phyloP scores from a whole-genome alignment of 163 green algal genomes.

The Scenedesmus sp. region DNA sequence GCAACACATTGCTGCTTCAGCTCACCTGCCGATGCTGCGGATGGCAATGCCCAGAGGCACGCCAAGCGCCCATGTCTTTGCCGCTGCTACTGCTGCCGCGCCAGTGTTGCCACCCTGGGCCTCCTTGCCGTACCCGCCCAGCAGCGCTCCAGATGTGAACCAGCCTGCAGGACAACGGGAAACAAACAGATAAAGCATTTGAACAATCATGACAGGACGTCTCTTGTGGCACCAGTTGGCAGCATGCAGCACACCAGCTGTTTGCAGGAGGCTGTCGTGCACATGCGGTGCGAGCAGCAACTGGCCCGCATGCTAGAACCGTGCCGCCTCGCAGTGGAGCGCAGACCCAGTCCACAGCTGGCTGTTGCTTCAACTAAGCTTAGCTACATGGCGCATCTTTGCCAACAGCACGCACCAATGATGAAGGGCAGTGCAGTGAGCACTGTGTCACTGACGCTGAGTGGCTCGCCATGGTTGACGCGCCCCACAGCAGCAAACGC shows the following conservation, averaged over 20 bases:
- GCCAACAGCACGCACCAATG: constrained; percentile 63
- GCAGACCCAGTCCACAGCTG: neutral
- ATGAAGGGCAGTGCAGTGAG: constrained; percentile 87
- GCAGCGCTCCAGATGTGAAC: constrained; percentile 64
- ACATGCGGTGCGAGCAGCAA: neutral
- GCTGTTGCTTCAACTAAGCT: neutral
- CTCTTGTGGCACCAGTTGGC: neutral
- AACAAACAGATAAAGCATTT: neutral
- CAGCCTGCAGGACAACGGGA: constrained; percentile 65
- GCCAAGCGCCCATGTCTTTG: constrained; percentile 75
- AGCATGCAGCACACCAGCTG: neutral
- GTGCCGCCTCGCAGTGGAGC: too few relatives aligned
- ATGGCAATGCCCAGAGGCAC: constrained; percentile 81
- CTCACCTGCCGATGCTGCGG: constrained; percentile 55
- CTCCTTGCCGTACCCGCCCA: constrained; percentile 69
- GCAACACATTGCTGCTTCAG: neutral
- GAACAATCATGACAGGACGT: neutral
- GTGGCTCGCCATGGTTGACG: constrained; percentile 75
- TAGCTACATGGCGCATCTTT: neutral
- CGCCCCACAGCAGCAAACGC: constrained; percentile 86
- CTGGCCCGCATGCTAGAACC: neutral
- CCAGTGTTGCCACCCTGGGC: constrained; percentile 60
- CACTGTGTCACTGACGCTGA: constrained; percentile 64
- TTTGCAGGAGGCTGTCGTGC: neutral
- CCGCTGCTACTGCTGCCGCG: constrained; percentile 66